A percentile compares a stretch with the other conserved stretches of the same genome.
These are phyloP conservation scores for Dioscorea zingiberensis DNA, from an alignment of 106 monocot species.

Conservation along the genomic window DNA sequence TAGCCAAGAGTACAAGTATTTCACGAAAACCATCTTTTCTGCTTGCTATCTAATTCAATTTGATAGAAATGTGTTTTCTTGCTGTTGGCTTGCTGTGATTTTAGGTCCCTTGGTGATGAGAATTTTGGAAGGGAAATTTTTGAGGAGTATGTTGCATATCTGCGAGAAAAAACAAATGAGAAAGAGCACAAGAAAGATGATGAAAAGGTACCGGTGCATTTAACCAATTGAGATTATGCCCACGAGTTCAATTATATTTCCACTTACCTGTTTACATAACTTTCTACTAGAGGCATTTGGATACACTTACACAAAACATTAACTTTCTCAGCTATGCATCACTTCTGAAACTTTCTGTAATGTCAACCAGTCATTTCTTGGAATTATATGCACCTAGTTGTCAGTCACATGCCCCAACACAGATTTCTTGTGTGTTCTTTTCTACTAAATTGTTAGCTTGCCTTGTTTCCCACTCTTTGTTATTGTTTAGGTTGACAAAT, in stretches of 20 bases:
- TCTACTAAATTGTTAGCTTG: too few relatives aligned
- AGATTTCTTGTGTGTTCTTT: too few relatives aligned
- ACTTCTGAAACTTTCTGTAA: neutral
- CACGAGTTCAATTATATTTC: neutral
- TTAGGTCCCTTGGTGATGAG: constrained; percentile 29
- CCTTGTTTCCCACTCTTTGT: too few relatives aligned
- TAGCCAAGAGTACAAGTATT: constrained; percentile 33
- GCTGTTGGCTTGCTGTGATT: neutral
- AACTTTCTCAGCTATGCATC: neutral
- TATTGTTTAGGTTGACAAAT: too few relatives aligned
- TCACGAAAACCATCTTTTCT: neutral
- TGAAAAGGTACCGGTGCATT: constrained; percentile 24
- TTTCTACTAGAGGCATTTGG: neutral
- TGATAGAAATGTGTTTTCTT: neutral
- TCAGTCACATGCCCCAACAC: neutral
- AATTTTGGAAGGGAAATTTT: constrained; percentile 24
- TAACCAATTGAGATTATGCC: neutral
- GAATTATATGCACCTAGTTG: neutral
- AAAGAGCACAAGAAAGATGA: constrained; percentile 37
- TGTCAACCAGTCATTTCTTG: neutral
- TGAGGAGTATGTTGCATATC: constrained; percentile 29
- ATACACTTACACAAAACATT: neutral
- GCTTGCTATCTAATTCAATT: neutral
- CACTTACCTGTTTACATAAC: neutral
- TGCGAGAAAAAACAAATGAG: constrained; percentile 30